Evolutionary conservation across 148 eudicot species (phyloP), one percentile per base, ranked within the genome.

Genomic region (Hydrangea macrophylla): DNA sequence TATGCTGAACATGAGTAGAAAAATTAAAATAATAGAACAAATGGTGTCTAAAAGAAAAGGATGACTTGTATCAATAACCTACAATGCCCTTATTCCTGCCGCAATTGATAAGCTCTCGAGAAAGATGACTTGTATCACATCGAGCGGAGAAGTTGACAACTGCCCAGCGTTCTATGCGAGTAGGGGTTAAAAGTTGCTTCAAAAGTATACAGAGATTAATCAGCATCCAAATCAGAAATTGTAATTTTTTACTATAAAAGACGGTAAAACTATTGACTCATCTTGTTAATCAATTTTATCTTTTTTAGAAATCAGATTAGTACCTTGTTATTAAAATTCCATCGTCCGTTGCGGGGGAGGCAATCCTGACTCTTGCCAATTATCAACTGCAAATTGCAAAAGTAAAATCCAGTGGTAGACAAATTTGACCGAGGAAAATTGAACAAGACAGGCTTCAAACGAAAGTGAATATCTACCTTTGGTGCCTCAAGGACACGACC

Each of bases 401-500:
- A 71, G 56, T 18, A 58, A 27, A 40, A 58, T 2, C 50, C 23
- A 48, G 17, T 48, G 22, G 17, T 18, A 15, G 53, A 2, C 53
- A 48, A n/a, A 18, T 48, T 48, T 48, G 23, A n/a, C n/a, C 42
- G 10, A 15, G 20, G 6, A 15, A 44, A 56, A 12, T 0, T 40
- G 12, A 9, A 32, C 17, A 45, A 6, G 6, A 44, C 15, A 33
- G 39, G 17, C 35, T 23, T 27, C 37, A 32, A 40, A 60, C 59
- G 50, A 71, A 64, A 50, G 9, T 40, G 32, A 53, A 35, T 23
- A 80, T 33, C 15, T 68, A 94, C 99, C 92, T 78, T 88, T 12
- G 99, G 97, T 32, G 93, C 85, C 70, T 83, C 85, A 63, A 94
- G 88, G 58, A 91, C 84, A 65, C 99, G 96, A 18, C 91, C 97